Evolutionary conservation across 176 grass and related monocot species (phyloP), one percentile per base, ranked within the genome.

Genomic region (Oryza glaberrima): DNA sequence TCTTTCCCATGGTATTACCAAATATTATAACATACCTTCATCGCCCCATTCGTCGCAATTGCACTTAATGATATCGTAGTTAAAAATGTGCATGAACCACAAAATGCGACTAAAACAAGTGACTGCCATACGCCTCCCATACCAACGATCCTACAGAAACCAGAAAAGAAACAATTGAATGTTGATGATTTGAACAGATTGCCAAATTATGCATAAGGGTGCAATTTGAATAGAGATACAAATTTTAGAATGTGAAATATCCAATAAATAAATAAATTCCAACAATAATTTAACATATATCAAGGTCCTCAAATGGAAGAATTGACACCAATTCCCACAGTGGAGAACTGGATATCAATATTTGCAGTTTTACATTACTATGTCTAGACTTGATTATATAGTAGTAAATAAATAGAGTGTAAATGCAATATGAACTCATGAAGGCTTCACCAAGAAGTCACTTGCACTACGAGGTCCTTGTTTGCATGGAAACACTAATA

Each of bases 41-140:
- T 95, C 81, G 96, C 96, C 58, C 96, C 96, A 88, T 98, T 98
- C 20, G 96, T 95, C 25, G 96, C 96, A 77, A 98, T 98, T 36
- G 96, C 96, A 85, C 96, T 98, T 81, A 98, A 88, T 70, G 96
- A 98, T 86, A 98, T 81, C 72, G 72, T 77, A 13, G 96, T 98
- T 82, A 95, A 91, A 83, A 98, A 95, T 84, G 96, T 98, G 72
- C 96, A 98, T 84, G 87, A 16, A 15, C 92, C 91, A 52, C 96
- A 98, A 43, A 98, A 90, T 46, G 70, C 34, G 63, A 90, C 85
- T 81, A 98, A 80, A 77, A 98, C 46, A 85, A 98, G 87, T 72
- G 93, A 93, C 78, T 90, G 87, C 60, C 91, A 90, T 82, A 98
- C 44, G 49, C 96, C 96, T 69, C 90, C 93, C 96, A 98, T 95